Evolutionary conservation across 2,329 filamentous ascomycete genomes (phyloP).

Genomic region (Fusarium metavorans): DNA sequence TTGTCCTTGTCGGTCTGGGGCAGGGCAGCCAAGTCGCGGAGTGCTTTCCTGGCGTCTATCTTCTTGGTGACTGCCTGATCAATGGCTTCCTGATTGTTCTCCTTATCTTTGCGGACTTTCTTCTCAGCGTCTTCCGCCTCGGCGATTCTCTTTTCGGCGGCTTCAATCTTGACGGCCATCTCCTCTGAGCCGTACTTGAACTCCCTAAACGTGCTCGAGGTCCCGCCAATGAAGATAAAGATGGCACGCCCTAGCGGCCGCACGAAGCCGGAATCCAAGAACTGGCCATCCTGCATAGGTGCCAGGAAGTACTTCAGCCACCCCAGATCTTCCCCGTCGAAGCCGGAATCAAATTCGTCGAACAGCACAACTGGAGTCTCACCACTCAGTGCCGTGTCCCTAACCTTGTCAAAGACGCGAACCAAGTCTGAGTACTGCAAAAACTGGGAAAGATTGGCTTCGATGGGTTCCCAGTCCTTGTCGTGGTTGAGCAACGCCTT

Average conservation of each 20-base stretch:
- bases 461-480: not conserved
- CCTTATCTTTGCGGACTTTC: no score
- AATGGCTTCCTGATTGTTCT: no score
- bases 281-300: not conserved
- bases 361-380: not conserved
- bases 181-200: not conserved
- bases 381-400: not conserved
- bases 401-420: not conserved
- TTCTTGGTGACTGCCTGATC: no score
- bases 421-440: not conserved
- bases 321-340: accelerated
- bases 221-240: not conserved
- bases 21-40: no score
- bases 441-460: not conserved
- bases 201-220: not conserved
- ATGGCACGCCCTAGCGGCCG: not conserved
- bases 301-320: not conserved
- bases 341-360: not conserved
- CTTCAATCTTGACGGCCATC: no score
- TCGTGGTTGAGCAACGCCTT: not conserved
- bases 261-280: not conserved
- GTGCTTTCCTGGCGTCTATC: no score
- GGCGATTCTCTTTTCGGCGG: not conserved
- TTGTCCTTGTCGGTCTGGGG: no score
- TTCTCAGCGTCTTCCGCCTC: not conserved